Evolutionary conservation across 2,329 filamentous ascomycete species (phyloP), one percentile per base, ranked within the genome.

Genomic region (Phialophora verrucosa): DNA sequence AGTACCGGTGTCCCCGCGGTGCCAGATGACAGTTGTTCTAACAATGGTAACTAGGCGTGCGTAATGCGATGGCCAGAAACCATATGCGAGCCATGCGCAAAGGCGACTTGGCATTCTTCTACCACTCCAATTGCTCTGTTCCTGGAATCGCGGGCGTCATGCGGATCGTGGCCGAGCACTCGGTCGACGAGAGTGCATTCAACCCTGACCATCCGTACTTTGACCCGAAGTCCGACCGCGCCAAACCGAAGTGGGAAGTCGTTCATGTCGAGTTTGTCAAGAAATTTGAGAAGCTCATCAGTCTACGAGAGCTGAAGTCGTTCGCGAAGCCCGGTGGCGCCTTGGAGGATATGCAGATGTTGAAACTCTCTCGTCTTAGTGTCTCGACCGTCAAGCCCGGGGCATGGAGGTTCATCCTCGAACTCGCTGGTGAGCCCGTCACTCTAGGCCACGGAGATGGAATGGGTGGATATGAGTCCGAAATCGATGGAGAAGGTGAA

Each of bases 31-130:
- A 8, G n/a, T 60, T 44, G 5, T 44, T 29, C 59, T 64, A 59
- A 65, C n/a, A 42, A 23, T 55, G 55, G 38, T 59, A 11, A 29
- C 51, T 51, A 70, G 69, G 67, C 55, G 69, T 72, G 23, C 72
- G 67, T 47, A 74, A 72, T 49, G 20, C 57, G 3, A 61, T 77
- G 79, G 94, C 94, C 6, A 88, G 92, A 29, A 98, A 97, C 75
- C 92, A 97, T 76, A 89, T 99, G 80, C 87, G 91, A 32, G 87
- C 88, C 8, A 99, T 99, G 95, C 93, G 91, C 73, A 88, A 89
- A 63, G 93, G 93, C 59, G 95, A 99, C 75, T 83, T 93, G 35
- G 93, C 93, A 29, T 98, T 99, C 81, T 98, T 99, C 81, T 98
- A 98, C 76, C 94, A 97, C 79, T 96, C 91, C 55, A 96, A 95